Evolutionary conservation across 768 basidiomycete genomes (phyloP).

Genomic region (Roridomyces roridus): DNA sequence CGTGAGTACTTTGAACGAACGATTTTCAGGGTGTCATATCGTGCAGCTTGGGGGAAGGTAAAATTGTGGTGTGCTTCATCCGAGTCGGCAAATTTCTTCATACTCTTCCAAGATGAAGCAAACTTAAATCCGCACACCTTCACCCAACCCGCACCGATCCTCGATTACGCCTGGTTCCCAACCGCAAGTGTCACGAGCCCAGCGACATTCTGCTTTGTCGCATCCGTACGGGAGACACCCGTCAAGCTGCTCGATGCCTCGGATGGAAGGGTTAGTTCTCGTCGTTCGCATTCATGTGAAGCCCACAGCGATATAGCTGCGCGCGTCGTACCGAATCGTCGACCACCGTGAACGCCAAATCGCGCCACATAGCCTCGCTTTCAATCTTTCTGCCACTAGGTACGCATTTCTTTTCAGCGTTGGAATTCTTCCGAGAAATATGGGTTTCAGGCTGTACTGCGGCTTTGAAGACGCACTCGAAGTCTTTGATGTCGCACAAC

Average conservation of each 20-base stretch:
- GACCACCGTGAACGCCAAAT: conserved; percentile 94
- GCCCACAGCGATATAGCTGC: conserved; percentile 55
- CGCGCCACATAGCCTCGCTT: conserved; percentile 84
- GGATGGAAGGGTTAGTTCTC: conserved; percentile 67
- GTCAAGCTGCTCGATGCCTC: conserved; percentile 84
- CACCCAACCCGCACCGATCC: conserved; percentile 70
- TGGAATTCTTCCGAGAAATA: too few species aligned
- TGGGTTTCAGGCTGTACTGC: conserved; percentile 72
- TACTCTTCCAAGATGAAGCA: too few species aligned
- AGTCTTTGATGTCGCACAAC: conserved; percentile 76
- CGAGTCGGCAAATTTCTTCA: too few species aligned
- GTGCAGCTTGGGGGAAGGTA: neutral
- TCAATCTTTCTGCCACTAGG: conserved; percentile 74
- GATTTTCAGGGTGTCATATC: neutral
- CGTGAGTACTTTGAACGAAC: conserved; percentile 42
- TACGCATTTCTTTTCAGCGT: too few species aligned
- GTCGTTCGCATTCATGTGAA: neutral
- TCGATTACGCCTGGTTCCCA: conserved; percentile 89
- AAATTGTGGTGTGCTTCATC: too few species aligned
- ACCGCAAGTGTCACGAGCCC: conserved; percentile 63
- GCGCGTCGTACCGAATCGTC: conserved; percentile 90
- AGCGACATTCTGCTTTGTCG: conserved; percentile 80
- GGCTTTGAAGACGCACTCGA: conserved; percentile 89
- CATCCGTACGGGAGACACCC: conserved; percentile 85
- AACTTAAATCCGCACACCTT: too few species aligned